Conservation (phyloP, 345 rosid species). For the Euphorbia tirucalli region DNA sequence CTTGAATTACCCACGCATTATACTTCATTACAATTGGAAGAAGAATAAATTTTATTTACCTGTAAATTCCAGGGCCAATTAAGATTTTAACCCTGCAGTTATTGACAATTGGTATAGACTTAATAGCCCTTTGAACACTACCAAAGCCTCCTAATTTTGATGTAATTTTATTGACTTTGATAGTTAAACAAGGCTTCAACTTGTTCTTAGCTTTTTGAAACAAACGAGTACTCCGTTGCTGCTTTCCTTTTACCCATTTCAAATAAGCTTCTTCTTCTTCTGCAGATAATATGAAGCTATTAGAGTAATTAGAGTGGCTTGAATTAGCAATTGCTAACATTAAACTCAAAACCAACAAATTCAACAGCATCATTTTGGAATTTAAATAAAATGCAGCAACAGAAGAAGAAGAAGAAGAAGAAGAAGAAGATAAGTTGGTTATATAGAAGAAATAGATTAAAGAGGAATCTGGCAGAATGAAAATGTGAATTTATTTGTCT, state of each 20-base stretch:
- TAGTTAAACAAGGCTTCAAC: slow-evolving; percentile 34
- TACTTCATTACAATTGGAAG: no score
- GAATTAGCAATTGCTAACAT: slow-evolving; percentile 25
- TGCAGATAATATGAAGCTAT: slow-evolving; percentile 8
- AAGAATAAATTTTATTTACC: slow-evolving; percentile 18
- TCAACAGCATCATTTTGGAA: slow-evolving; percentile 4
- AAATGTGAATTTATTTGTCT: slow-evolving; percentile 19
- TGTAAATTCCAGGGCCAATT: slow-evolving; percentile 39
- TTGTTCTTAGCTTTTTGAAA: slow-evolving; percentile 27
- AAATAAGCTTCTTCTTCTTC: slow-evolving; percentile 28
- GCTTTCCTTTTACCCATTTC: slow-evolving; percentile 28
- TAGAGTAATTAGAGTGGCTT: no score
- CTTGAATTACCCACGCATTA: no score
- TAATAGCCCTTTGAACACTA: slow-evolving; percentile 34
- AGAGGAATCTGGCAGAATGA: slow-evolving; percentile 22
- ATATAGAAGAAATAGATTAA: not conserved
- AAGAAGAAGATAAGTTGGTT: slow-evolving; percentile 5
- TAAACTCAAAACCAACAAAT: slow-evolving; percentile 28
- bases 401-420: not conserved
- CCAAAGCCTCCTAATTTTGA: slow-evolving; percentile 19
- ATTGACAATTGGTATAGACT: slow-evolving; percentile 36
- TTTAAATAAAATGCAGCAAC: no score
- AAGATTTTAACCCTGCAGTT: slow-evolving; percentile 36
- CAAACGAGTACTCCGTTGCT: slow-evolving; percentile 22
- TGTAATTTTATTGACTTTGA: slow-evolving; percentile 33